These are phyloP conservation scores for Erythrobasidium hasegawianum DNA, from an alignment of 1,284 basidiomycete genomes.

Conservation along the genomic window DNA sequence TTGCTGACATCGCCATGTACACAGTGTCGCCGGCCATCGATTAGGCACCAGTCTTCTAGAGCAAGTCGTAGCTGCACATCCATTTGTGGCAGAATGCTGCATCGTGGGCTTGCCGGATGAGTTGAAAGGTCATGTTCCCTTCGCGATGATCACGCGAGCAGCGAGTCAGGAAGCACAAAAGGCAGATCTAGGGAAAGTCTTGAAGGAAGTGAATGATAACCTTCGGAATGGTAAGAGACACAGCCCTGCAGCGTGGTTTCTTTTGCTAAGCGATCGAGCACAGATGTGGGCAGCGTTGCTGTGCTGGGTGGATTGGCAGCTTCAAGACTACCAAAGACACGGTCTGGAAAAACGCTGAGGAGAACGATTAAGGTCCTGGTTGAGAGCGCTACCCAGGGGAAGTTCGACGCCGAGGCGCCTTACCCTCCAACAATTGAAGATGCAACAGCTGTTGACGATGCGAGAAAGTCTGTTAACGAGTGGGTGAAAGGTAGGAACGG, in stretches of 20 bases:
- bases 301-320: slow-evolving; percentile 41
- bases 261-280: slow-evolving; percentile 41
- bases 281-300: slow-evolving; percentile 46
- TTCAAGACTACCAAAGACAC: slow-evolving; percentile 46
- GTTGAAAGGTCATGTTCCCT: slow-evolving; percentile 47
- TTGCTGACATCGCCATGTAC: no score
- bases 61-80: slow-evolving; percentile 38
- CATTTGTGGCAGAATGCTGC: slow-evolving; percentile 41
- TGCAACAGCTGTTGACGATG: slow-evolving; percentile 26
- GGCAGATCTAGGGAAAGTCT: slow-evolving; percentile 37
- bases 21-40: slow-evolving; percentile 45
- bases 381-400: slow-evolving; percentile 21
- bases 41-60: slow-evolving; percentile 46
- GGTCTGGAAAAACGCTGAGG: slow-evolving; percentile 45
- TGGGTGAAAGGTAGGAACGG: not conserved
- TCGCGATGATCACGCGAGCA: slow-evolving; percentile 44
- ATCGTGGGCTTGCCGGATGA: slow-evolving; percentile 47
- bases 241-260: no score
- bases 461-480: slow-evolving; percentile 18
- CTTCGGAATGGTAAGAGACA: no score
- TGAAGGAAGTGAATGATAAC: slow-evolving; percentile 40
- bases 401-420: slow-evolving; percentile 11
- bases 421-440: slow-evolving; percentile 36
- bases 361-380: slow-evolving; percentile 32
- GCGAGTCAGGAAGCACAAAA: slow-evolving; percentile 34